Evolutionary conservation across 78 protist species (phyloP).

Genomic region (Dictyostelium brefeldianum): DNA sequence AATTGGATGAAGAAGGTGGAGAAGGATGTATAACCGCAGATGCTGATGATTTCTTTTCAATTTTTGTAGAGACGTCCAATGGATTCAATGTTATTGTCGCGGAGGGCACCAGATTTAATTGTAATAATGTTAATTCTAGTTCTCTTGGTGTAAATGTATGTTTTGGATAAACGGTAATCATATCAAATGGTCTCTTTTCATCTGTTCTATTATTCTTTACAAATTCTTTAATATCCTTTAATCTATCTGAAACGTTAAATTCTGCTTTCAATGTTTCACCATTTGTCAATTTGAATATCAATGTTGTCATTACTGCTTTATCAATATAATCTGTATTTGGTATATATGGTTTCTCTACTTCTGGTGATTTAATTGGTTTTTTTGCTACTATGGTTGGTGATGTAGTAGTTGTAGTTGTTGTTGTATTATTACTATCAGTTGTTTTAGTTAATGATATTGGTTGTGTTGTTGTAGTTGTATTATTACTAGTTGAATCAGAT

Average conservation of each 20-base stretch:
- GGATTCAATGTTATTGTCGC: conserved; percentile 38
- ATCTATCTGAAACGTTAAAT: neutral
- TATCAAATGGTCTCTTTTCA: conserved; percentile 30
- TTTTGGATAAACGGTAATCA: conserved; percentile 37
- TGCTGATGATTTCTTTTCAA: neutral
- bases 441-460: neutral
- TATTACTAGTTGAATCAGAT: neutral
- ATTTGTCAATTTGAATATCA: conserved; percentile 8
- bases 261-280: conserved; percentile 15
- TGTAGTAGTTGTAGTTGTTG: neutral
- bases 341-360: neutral
- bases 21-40: neutral
- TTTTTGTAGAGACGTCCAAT: conserved; percentile 1
- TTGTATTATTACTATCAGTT: neutral
- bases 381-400: neutral
- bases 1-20: neutral
- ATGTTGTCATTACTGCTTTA: conserved; percentile 7
- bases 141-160: neutral
- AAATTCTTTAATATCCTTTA: conserved; percentile 7
- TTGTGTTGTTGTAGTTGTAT: no score
- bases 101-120: conserved; percentile 31
- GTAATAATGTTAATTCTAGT: neutral
- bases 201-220: conserved; percentile 38
- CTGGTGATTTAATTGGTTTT: neutral
- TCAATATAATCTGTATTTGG: neutral